A percentile compares a stretch with the other conserved stretches of the same genome.
phyloP scores from a whole-genome alignment of 805 yeast species.

The Yarrowia yakushimensis region DNA sequence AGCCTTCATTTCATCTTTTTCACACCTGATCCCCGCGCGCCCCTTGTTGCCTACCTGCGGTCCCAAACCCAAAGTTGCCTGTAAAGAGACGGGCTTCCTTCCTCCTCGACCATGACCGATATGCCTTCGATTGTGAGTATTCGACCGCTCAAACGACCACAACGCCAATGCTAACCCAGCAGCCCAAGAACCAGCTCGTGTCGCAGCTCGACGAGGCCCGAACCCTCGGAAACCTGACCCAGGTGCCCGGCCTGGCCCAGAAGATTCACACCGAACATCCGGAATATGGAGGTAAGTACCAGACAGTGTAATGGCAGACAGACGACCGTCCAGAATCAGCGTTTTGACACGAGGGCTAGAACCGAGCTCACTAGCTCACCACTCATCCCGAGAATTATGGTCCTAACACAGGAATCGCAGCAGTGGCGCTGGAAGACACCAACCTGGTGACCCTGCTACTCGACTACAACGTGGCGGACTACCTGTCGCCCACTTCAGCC shows the following conservation, averaged over 20 bases:
- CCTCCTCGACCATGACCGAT: slow-evolving; percentile 22
- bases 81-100: slow-evolving; percentile 6
- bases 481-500: slow-evolving; percentile 7
- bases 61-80: slow-evolving; percentile 2
- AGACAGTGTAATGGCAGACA: no score
- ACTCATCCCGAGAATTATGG: no score
- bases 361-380: not conserved
- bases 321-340: not conserved
- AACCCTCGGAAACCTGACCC: slow-evolving; percentile 21
- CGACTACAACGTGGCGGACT: slow-evolving; percentile 16
- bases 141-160: not conserved
- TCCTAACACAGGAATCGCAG: slow-evolving; percentile 15
- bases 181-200: slow-evolving; percentile 15
- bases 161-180: slow-evolving; percentile 15
- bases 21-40: slow-evolving; percentile 24
- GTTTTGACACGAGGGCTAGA: not conserved
- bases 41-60: slow-evolving; percentile 18
- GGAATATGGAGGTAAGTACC: slow-evolving; percentile 7
- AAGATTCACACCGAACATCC: slow-evolving; percentile 15
- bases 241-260: slow-evolving; percentile 1
- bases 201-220: slow-evolving; percentile 26
- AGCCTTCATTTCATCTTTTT: slow-evolving; percentile 19
- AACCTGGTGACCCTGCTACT: slow-evolving; percentile 12
- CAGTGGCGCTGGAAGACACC: slow-evolving; percentile 16
- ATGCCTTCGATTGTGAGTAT: slow-evolving; percentile 25